These are phyloP conservation scores for Talaromyces liani DNA, from an alignment of 495 filamentous ascomycete species.

Conservation along the genomic window DNA sequence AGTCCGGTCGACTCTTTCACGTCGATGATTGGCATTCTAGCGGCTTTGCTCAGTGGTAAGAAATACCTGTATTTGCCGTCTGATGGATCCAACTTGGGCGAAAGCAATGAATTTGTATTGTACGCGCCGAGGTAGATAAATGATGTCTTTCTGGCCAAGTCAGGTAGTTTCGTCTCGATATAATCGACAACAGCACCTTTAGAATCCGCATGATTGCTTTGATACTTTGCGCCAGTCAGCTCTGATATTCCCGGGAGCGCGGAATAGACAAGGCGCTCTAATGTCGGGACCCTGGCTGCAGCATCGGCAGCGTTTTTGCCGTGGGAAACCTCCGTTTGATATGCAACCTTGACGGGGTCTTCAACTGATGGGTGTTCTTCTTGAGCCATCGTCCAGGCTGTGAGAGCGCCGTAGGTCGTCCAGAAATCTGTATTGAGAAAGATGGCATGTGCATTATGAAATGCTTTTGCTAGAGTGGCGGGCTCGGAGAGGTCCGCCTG, in stretches of 20 bases:
- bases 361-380: conserved; percentile 10
- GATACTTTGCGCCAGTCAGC: conserved; percentile 30
- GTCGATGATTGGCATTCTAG: conserved; percentile 30
- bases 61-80: conserved; percentile 21
- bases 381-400: background rate
- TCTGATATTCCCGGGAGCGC: conserved; percentile 24
- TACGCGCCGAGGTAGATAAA: conserved; percentile 28
- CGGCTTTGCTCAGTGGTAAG: conserved; percentile 16
- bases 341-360: conserved; percentile 32
- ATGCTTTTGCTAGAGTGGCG: conserved; percentile 33
- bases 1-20: conserved; percentile 25
- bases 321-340: conserved; percentile 38
- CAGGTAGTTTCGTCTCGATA: conserved; percentile 20
- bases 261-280: conserved; percentile 41
- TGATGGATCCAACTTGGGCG: conserved; percentile 19
- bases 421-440: conserved; percentile 51
- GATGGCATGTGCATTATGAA: conserved; percentile 40
- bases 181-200: conserved; percentile 31
- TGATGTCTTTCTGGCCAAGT: conserved; percentile 21
- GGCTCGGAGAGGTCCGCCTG: conserved; percentile 36
- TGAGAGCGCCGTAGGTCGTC: conserved; percentile 14
- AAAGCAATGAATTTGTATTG: conserved; percentile 23
- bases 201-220: conserved; percentile 30
- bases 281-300: conserved; percentile 32
- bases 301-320: conserved; percentile 43